Conservation (phyloP, 2,329 filamentous ascomycete genomes). For the Phialophora expanda region DNA sequence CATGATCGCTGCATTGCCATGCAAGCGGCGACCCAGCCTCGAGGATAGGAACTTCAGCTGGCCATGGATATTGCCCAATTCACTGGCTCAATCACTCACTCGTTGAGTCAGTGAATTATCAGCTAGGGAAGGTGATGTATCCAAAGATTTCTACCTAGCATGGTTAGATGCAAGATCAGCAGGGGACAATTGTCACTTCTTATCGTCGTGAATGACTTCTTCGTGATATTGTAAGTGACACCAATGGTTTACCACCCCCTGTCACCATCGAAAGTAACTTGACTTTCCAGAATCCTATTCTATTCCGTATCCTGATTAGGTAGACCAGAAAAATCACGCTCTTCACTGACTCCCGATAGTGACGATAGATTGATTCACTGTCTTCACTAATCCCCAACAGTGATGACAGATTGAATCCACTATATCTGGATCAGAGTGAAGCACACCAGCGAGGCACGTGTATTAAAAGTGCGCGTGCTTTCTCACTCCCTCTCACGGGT, state of each 20-base stretch:
- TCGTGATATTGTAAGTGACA: neutral
- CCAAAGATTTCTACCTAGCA: neutral
- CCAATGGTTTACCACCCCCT: neutral
- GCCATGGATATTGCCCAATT: neutral
- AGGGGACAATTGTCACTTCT: neutral
- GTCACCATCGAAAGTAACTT: neutral
- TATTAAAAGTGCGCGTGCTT: neutral
- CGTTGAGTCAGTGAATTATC: neutral
- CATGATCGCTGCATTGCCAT: neutral
- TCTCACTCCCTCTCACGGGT: neutral
- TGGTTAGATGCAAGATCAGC: neutral
- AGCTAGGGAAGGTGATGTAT: neutral
- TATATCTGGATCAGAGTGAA: neutral
- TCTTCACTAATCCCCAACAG: neutral
- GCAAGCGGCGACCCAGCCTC: neutral
- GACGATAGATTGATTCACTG: too few species aligned
- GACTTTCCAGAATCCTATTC: neutral
- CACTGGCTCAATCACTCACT: neutral
- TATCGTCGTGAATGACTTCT: neutral
- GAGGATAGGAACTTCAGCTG: neutral
- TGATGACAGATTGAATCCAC: neutral
- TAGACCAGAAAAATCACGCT: neutral
- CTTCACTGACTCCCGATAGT: neutral
- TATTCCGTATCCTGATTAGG: neutral
- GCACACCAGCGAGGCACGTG: neutral